Evolutionary conservation across 768 basidiomycete species (phyloP), one percentile per base, ranked within the genome.

Genomic region (Leucogyrophana mollusca): DNA sequence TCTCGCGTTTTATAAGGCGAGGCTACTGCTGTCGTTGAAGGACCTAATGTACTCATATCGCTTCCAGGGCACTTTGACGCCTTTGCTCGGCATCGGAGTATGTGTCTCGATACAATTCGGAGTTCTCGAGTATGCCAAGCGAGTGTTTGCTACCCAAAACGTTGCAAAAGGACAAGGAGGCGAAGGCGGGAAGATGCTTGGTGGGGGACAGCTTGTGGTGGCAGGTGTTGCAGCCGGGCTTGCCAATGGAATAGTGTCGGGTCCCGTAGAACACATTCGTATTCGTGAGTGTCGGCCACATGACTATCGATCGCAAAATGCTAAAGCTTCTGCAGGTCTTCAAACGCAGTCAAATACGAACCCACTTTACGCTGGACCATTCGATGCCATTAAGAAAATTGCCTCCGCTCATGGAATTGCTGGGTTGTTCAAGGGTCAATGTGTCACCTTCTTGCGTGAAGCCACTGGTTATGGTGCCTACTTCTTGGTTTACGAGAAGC

Each of bases 61-160:
- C 32, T 47, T 9, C 10, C 47, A 95, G 92, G 94, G 94, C 46
- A 94, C 94, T 1, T 68, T 95, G 38, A 87, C 92, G 1, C 94
- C 94, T 9, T 72, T 97, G 9, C 72, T 95, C 16, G 94, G 94
- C 34, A 94, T 97, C 51, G 94, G 94, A 52, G 77, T 90, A 33
- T 97, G 94, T 59, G 94, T 97, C 4, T 94, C 93, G 9, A 97
- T 97, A 61, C 94, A 97, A 64, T 97, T 97, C 61, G 94, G 84
- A 46, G 91, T 83, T 22, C 74, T 97, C 47, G 93, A 95, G 67
- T 83, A 80, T 52, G 73, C 84, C 39, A 97, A 97, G 65, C 83
- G 94, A 14, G 72, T 75, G 55, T 94, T 94, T 56, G 79, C 82
- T 3, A 59, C 65, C 33, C 76, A 76, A 48, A 94, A 94, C 59